Conservation (phyloP, 2,329 filamentous ascomycete genomes). For the Boeremia lycopersici region DNA sequence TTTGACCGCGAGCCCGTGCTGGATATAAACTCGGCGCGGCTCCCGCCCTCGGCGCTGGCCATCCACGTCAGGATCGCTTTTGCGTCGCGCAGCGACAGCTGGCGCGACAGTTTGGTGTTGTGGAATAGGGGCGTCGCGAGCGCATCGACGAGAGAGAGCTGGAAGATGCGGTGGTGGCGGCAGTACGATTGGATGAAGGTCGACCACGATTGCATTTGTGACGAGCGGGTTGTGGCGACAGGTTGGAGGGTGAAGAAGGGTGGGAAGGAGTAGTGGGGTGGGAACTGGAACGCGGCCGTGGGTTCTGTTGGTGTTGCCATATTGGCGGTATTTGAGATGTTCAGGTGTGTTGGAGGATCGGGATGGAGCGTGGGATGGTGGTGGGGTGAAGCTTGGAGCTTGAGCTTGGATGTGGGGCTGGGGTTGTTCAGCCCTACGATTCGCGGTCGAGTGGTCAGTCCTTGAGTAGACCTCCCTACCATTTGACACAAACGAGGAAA, state of each 20-base stretch:
- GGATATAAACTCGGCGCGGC: conserved; percentile 68
- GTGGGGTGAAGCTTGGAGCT: conserved; percentile 15
- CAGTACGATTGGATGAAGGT: conserved; percentile 83
- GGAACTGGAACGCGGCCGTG: conserved; percentile 46
- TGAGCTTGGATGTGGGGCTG: conserved; percentile 14
- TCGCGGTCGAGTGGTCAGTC: neutral
- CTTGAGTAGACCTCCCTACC: too few species aligned
- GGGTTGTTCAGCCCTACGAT: neutral
- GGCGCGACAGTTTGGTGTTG: conserved; percentile 52
- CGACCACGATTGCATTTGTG: conserved; percentile 86
- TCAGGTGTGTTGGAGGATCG: neutral
- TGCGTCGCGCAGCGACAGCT: conserved; percentile 59
- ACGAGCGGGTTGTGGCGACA: conserved; percentile 73
- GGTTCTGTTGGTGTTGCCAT: conserved; percentile 11
- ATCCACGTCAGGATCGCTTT: conserved; percentile 63
- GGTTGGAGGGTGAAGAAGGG: conserved; percentile 85
- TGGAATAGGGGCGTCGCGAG: conserved; percentile 62
- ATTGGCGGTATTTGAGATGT: neutral
- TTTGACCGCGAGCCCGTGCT: conserved; percentile 19
- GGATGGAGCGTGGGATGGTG: neutral
- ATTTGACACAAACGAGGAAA: too few species aligned
- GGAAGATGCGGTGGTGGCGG: conserved; percentile 75
- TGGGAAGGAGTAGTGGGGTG: conserved; percentile 71
- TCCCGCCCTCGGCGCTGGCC: conserved; percentile 57
- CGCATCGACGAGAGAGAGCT: conserved; percentile 68